Evolutionary conservation across 139 green algal genomes (phyloP), one percentile per base, ranked within the genome.

Genomic region (Chlamydomonas sp.): DNA sequence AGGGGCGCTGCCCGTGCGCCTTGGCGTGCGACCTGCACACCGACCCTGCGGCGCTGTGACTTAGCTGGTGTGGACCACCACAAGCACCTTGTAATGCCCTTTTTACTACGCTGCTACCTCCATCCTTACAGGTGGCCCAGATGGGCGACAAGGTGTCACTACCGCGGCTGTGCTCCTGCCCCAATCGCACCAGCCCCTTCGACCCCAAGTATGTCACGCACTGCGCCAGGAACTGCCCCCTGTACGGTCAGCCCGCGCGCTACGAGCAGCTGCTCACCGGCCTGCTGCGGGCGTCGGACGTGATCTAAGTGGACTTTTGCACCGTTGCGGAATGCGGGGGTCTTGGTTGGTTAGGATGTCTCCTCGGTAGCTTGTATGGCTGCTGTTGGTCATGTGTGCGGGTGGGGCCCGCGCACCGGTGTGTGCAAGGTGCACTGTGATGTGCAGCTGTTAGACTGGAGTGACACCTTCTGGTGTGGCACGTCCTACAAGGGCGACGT

Each of bases 171-270:
- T 87, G 83, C 73, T 59, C 73, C 14, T 80, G 83, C 83, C 73
- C 73, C 16, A 80, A 87, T 62, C 68, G 7, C 71, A 1, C 59
- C 16, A 76, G 2, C 62, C 31, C n/a, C 3, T 81, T 80, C 31
- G 10, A 87, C 72, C 72, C 72, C 1, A 61, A 7, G 5, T 87
- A 81, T 31, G 72, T 75, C 0, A 8, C 57, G 0, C 66, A 81
- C 5, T 87, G 83, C n/a, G 83, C 83, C 20, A 72, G 71, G 62
- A 87, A 87, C 73, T 87, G 83, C 83, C 83, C 71, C 0, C 61
- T 87, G 14, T 87, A 81, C 71, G 49, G 49, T 62, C 60, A 80
- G 72, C 73, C 83, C 15, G 72, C 63, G 3, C 3, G 69, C 2
- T 87, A 87, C 12, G 83, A 87, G 73, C 14, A 61, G 18, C 31